A percentile compares a stretch with the other conserved stretches of the same genome.
Conservation (phyloP, 2,329 filamentous ascomycete species). For the Arthrobotrys entomopaga region DNA sequence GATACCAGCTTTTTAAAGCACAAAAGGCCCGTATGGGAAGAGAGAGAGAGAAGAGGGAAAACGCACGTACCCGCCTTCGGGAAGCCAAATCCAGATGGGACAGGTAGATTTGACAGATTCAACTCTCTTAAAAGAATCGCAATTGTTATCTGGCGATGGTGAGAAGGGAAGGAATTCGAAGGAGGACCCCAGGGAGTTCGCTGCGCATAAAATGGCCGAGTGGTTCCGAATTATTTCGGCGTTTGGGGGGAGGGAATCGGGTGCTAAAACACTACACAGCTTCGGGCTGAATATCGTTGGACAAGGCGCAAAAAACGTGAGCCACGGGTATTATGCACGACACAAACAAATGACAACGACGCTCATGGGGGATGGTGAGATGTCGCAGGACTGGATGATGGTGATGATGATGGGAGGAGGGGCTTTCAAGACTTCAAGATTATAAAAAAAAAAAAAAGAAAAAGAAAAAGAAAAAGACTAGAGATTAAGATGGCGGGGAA, state of each 20-base stretch:
- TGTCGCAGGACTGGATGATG: conserved; percentile 27
- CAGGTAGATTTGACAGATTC: conserved; percentile 48
- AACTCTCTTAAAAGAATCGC: conserved; percentile 39
- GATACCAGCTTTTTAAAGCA: conserved; percentile 41
- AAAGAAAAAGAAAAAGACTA: too few relatives aligned
- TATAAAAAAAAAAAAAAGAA: conserved; percentile 8
- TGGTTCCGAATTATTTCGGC: conserved; percentile 60
- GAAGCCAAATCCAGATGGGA: conserved; percentile 39
- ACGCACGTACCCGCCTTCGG: conserved; percentile 52
- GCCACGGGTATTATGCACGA: conserved; percentile 47
- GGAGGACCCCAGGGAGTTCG: conserved; percentile 78
- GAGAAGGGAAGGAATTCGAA: conserved; percentile 71
- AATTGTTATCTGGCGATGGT: conserved; percentile 59
- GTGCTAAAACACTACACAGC: conserved; percentile 36
- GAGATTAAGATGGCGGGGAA: conserved; percentile 52
- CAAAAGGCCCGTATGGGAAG: conserved; percentile 23
- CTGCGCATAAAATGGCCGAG: conserved; percentile 74
- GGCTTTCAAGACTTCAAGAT: conserved; percentile 20
- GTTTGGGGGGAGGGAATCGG: conserved; percentile 24
- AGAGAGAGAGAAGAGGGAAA: conserved; percentile 21
- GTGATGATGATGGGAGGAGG: conserved; percentile 20
- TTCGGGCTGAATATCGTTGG: conserved; percentile 50
- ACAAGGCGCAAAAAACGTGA: conserved; percentile 53
- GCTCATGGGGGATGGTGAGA: conserved; percentile 22
- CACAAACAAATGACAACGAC: conserved; percentile 32